phyloP scores from a whole-genome alignment of 441 rosid species.

The Jatropha podagrica region DNA sequence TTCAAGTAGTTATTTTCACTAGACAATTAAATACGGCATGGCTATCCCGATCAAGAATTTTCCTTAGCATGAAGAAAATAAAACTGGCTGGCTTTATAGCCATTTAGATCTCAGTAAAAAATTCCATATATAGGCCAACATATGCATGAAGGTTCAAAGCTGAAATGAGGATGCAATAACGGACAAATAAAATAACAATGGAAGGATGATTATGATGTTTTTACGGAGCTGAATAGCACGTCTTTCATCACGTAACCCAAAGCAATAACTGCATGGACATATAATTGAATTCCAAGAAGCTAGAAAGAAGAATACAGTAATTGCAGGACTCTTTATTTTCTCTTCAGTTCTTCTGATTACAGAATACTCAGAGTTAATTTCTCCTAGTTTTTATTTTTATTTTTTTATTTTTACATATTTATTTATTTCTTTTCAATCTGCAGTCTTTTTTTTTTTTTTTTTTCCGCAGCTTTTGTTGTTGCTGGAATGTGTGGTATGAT shows the following conservation, averaged over 20 bases:
- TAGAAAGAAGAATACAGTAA: background rate
- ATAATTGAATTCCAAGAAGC: background rate
- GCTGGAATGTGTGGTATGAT: too few species aligned
- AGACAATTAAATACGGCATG: background rate
- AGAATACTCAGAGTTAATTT: too few species aligned
- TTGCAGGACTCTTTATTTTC: background rate
- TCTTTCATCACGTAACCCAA: background rate
- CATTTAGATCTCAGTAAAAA: background rate
- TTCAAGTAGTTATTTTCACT: background rate
- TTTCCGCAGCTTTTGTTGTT: too few species aligned
- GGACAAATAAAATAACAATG: background rate
- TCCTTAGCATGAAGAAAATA: constrained; percentile 1
- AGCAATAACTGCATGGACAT: background rate
- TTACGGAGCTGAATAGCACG: background rate
- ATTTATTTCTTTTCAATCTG: too few species aligned
- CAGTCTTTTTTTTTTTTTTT: too few species aligned
- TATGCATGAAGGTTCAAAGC: background rate
- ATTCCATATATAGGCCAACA: background rate
- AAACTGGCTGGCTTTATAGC: background rate
- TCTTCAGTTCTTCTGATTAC: background rate
- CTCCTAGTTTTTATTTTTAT: too few species aligned
- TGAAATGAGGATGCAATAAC: background rate
- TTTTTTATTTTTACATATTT: too few species aligned
- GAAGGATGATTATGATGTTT: background rate
- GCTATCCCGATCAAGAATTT: background rate